These are phyloP conservation scores for Bonia amplexicaulis DNA, from an alignment of 176 grass and related monocot species.

Conservation along the genomic window DNA sequence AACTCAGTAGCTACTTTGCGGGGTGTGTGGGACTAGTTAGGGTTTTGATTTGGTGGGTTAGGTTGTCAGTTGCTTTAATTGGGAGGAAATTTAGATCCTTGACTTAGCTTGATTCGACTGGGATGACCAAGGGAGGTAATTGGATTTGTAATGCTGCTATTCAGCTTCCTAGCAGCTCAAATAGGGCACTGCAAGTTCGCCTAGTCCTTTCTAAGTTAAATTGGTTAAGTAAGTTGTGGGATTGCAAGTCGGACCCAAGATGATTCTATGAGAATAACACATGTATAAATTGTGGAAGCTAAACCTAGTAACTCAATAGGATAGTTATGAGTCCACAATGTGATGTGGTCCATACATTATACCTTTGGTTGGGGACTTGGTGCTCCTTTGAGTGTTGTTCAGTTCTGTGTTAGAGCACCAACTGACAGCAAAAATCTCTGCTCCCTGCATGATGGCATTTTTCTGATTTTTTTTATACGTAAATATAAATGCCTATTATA, in stretches of 20 bases:
- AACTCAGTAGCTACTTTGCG: background rate
- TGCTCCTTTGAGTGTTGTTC: background rate
- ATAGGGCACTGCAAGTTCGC: background rate
- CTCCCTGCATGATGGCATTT: background rate
- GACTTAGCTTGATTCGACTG: background rate
- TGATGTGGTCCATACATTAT: background rate
- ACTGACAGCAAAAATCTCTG: background rate
- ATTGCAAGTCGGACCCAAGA: background rate
- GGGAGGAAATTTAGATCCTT: background rate
- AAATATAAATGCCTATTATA: background rate
- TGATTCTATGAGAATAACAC: background rate
- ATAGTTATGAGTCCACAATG: slow-evolving; percentile 15
- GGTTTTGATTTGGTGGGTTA: background rate
- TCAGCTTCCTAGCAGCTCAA: background rate
- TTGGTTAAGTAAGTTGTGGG: no score
- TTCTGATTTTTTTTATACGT: background rate
- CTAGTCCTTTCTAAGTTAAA: background rate
- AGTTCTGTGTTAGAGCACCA: slow-evolving; percentile 5
- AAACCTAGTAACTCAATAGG: background rate
- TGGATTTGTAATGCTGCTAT: background rate
- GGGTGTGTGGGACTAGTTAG: background rate
- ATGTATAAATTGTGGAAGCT: background rate
- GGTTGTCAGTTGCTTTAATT: background rate
- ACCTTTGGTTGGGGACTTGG: background rate
- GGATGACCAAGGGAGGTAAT: background rate